Base-by-base conservation (phyloP, 2,329 filamentous ascomycete species). In the Neonectria hederae region DNA sequence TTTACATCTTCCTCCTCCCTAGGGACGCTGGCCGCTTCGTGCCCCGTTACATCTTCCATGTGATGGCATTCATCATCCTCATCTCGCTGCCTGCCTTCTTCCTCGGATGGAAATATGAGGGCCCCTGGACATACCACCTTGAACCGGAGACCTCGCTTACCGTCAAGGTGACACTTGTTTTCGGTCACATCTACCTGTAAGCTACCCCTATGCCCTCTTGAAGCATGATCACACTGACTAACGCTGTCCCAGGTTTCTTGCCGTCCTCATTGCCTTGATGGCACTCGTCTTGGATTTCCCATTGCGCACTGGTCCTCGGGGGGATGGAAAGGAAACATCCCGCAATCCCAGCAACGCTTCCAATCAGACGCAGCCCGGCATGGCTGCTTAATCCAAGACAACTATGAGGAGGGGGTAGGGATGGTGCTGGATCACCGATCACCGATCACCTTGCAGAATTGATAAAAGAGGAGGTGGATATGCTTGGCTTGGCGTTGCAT, bases 111-210 rank as follows among this genome's bases (percentile, higher is more conserved):
- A 19, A 24, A 19, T 11, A 14, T 6, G 9, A n/a, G 21, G 46
- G 55, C 8, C 13, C 53, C 13, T 71, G 71, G 40, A 1, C 4
- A 10, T 10, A 35, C 13, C 46, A 59, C 19, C 8, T 43, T 19
- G 46, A 55, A 19, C 14, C 7, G n/a, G 2, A 4, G 11, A 32
- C 19, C 1, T 60, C 56, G 43, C 7, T 5, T 10, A 17, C 32
- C 10, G 53, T 57, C 38, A 53, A 40, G 17, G 48, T 54, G 19
- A 63, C 72, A n/a, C 55, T 67, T 28, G 13, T 62, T 17, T 26
- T 71, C 58, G 59, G 53, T 11, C 68, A 75, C 43, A 13, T 74
- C 43, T 71, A 67, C 43, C 4, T 77, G 75, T 77, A 64, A 67
- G 73, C 69, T 13, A 17, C 24, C n/a, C 24, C 35, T 17, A 10